phyloP scores from a whole-genome alignment of 108 stramenopile species.

The Pseudonitzschia multiseries region DNA sequence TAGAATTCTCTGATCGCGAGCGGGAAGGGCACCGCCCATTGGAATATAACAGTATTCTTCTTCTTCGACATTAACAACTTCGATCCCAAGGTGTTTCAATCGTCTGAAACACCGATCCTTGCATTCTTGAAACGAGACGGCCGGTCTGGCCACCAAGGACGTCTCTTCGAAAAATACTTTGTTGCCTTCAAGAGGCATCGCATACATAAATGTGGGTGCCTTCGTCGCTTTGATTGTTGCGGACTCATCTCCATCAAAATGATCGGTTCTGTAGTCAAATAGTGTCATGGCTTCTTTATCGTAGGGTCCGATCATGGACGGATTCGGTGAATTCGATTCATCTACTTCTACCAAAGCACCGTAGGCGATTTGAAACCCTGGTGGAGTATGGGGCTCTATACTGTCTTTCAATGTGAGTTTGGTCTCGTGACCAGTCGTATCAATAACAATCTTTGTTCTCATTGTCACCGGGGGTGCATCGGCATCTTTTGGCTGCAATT shows the following conservation, averaged over 20 bases:
- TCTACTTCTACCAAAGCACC: slow-evolving; percentile 80
- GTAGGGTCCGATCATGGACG: slow-evolving; percentile 77
- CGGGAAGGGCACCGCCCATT: slow-evolving; percentile 93
- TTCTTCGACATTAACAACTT: slow-evolving; percentile 79
- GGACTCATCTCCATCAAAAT: slow-evolving; percentile 51
- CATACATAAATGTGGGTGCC: slow-evolving; percentile 96
- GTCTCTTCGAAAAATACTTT: slow-evolving; percentile 92
- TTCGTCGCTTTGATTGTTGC: slow-evolving; percentile 42
- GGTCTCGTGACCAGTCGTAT: slow-evolving; percentile 92
- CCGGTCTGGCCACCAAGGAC: slow-evolving; percentile 90
- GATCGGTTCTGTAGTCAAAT: slow-evolving; percentile 96
- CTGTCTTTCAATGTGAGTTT: slow-evolving; percentile 78
- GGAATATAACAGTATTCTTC: slow-evolving; percentile 96
- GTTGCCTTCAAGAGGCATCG: slow-evolving; percentile 89
- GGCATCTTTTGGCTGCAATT: slow-evolving; percentile 49
- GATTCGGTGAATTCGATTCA: slow-evolving; percentile 50
- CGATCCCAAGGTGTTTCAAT: slow-evolving; percentile 83
- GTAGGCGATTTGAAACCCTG: slow-evolving; percentile 96
- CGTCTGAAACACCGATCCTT: slow-evolving; percentile 84
- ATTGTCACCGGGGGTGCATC: slow-evolving; percentile 49
- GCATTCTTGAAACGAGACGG: slow-evolving; percentile 88
- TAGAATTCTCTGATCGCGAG: slow-evolving; percentile 84
- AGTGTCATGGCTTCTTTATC: slow-evolving; percentile 93
- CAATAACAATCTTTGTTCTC: slow-evolving; percentile 81
- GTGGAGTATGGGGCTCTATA: slow-evolving; percentile 44